Conservation (phyloP, 1,139 yeast genomes). For the Eremothecium coryli region DNA sequence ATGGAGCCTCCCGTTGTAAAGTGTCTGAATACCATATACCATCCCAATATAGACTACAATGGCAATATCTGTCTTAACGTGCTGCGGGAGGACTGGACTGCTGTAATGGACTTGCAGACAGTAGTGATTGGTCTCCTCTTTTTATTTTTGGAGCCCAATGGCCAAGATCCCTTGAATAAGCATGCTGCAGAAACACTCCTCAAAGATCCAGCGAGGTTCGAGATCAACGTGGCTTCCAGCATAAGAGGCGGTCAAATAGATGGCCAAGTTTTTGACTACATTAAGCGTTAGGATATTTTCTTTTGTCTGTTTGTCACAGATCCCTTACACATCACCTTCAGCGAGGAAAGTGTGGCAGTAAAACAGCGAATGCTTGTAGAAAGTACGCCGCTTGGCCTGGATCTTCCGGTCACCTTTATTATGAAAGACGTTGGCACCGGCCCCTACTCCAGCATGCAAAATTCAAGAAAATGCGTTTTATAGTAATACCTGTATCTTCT, state of each 20-base stretch:
- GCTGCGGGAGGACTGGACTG: conserved; percentile 92
- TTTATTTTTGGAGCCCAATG: conserved; percentile 81
- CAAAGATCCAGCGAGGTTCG: conserved; percentile 48
- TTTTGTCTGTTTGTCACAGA: background rate
- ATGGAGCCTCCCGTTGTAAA: conserved; percentile 86
- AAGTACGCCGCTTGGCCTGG: no score
- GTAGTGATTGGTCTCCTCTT: conserved; percentile 80
- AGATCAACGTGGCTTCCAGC: conserved; percentile 46
- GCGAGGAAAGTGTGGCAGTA: conserved; percentile 7
- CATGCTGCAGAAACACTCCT: conserved; percentile 74
- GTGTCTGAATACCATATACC: conserved; percentile 67
- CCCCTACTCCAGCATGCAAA: no score
- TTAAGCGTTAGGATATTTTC: conserved; percentile 18
- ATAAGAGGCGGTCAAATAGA: conserved; percentile 69
- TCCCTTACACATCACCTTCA: conserved; percentile 1
- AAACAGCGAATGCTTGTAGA: background rate
- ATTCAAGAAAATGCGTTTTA: no score
- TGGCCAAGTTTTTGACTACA: conserved; percentile 54
- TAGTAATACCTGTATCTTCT: no score
- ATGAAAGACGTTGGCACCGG: no score
- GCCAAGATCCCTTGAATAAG: conserved; percentile 86
- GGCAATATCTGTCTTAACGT: conserved; percentile 92
- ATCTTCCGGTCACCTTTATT: no score
- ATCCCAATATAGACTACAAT: conserved; percentile 83
- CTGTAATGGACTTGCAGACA: conserved; percentile 74